Conservation (phyloP, 345 rosid species). For the Populus ilicifolia region DNA sequence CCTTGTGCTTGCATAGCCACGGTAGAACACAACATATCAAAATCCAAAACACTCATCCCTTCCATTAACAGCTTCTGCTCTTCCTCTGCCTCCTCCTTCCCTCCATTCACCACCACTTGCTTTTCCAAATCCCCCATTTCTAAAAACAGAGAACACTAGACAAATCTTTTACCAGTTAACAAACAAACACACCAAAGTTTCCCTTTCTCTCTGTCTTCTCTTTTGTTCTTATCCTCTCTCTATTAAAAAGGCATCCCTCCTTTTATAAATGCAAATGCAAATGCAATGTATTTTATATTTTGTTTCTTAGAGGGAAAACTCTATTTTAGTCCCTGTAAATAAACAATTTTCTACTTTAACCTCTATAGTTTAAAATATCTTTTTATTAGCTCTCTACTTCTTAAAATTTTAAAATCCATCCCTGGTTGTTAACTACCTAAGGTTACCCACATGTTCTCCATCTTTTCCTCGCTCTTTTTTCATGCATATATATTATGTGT, state of each 20-base stretch:
- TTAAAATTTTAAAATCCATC: no score
- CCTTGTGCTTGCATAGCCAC: constrained; percentile 91
- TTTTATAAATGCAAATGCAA: neutral
- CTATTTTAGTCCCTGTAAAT: no score
- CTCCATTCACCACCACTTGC: neutral
- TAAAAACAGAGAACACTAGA: neutral
- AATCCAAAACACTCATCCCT: constrained; percentile 75
- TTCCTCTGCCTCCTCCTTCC: constrained; percentile 20
- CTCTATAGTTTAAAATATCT: no score
- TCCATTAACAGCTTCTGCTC: constrained; percentile 46
- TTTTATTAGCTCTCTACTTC: no score
- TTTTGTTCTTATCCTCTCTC: neutral
- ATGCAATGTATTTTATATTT: no score
- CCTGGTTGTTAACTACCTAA: no score
- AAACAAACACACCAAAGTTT: neutral
- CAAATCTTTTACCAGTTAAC: neutral
- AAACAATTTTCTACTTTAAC: no score
- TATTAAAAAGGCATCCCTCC: neutral
- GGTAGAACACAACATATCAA: constrained; percentile 81
- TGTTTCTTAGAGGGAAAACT: no score
- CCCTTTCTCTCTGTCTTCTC: neutral
- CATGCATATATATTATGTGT: no score
- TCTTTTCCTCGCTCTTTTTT: no score
- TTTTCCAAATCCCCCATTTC: constrained; percentile 22
- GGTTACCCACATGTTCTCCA: no score